Evolutionary conservation across 1,284 basidiomycete genomes (phyloP), one percentile per base, ranked within the genome.

Genomic region (Ceratobasidium sp.): DNA sequence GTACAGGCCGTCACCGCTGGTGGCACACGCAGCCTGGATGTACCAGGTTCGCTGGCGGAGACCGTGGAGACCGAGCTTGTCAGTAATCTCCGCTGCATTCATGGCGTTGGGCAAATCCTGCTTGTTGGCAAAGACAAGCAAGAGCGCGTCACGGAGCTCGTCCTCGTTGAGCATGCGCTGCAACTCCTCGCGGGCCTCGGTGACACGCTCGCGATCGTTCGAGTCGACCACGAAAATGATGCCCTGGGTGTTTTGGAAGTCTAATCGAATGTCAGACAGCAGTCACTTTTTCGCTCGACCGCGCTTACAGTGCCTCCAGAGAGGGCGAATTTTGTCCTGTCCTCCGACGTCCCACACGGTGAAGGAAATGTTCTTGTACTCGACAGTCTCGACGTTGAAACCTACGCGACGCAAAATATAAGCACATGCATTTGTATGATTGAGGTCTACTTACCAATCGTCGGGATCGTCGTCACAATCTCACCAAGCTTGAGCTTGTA

Each of bases 201-300:
- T 92, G 73, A 99, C 93, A 92, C 97, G 96, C 82, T 99, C 97
- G 82, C 97, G 86, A 85, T 99, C 97, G 82, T 99, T 99, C 69
- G 97, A 99, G 82, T 99, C 97, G 74, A 99, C 96, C 69, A 99
- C 97, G 80, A 99, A 99, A 79, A 99, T 99, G 84, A 99, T 98
- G 75, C 96, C 97, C 84, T 99, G 97, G 55, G 97, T 99, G 86
- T 99, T 99, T 84, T 99, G 97, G 94, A 98, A 99, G 85, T 99
- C 96, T 97, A 75, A 32, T 58, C 12, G 55, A 22, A 50, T 7
- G 32, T 60, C 38, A 62, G 45, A 56, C 43, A 15, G 8, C 10
- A 32, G 1, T n/a, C 40, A 38, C 22, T 40, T 17, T 31, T 31
- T 10, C n/a, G n/a, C n/a, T 31, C n/a, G 20, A 32, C 15, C 20